Percentiles rank a stretch among this genome's conserved stretches.
Conservation (phyloP, 1,284 basidiomycete species). For the Mixia osmundae region DNA sequence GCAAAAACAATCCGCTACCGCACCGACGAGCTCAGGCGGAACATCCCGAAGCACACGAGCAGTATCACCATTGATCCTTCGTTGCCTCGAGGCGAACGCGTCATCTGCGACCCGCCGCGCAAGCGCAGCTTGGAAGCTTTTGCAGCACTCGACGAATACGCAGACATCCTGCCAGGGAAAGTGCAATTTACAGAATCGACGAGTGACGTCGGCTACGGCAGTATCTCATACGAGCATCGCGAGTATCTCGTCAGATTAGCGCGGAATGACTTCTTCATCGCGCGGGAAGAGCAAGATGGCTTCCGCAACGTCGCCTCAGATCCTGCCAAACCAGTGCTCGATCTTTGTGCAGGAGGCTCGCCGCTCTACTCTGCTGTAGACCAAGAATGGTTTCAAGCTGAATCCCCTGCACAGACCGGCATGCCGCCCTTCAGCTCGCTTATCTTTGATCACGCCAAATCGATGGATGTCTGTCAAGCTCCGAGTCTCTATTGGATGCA, state of each 20-base stretch:
- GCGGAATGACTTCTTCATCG: slow-evolving; percentile 22
- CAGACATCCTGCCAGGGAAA: slow-evolving; percentile 11
- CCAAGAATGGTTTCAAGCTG: slow-evolving; percentile 4
- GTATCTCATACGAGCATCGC: slow-evolving; percentile 28
- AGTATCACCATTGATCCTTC: slow-evolving; percentile 13
- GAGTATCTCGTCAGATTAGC: slow-evolving; percentile 26
- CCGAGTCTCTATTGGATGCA: slow-evolving; percentile 22
- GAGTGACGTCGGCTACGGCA: too few relatives aligned
- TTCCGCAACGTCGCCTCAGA: slow-evolving; percentile 1
- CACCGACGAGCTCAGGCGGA: too few relatives aligned
- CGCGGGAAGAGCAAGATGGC: slow-evolving; percentile 22
- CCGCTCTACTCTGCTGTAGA: slow-evolving; percentile 6
- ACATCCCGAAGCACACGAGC: slow-evolving; percentile 17
- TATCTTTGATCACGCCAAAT: slow-evolving; percentile 25
- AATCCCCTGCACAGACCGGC: slow-evolving; percentile 5
- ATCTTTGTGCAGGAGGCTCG: slow-evolving; percentile 3
- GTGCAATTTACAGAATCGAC: slow-evolving; percentile 24
- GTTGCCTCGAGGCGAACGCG: slow-evolving; percentile 8
- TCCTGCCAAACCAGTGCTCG: slow-evolving; percentile 4
- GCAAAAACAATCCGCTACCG: too few relatives aligned
- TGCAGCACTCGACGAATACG: slow-evolving; percentile 14
- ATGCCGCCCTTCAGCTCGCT: slow-evolving; percentile 15
- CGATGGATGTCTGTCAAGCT: slow-evolving; percentile 29
- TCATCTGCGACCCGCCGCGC: slow-evolving; percentile 10
- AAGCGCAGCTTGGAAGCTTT: slow-evolving; percentile 16